Evolutionary conservation across 805 yeast genomes (phyloP).

Genomic region (Wickerhamomyces ciferrii): DNA sequence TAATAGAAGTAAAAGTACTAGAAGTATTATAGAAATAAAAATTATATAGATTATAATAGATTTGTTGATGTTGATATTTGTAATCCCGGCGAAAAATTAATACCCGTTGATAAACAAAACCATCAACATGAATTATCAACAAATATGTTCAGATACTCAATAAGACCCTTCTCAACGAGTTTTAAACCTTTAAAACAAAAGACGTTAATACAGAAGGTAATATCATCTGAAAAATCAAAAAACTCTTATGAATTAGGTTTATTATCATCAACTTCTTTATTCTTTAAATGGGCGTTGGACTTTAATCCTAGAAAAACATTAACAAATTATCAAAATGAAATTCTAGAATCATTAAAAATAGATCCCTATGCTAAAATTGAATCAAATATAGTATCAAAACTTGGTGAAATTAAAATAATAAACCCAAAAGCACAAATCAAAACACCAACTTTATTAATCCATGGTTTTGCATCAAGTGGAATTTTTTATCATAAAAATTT

Average conservation of each 20-base stretch:
- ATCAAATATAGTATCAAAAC: slow-evolving; percentile 8
- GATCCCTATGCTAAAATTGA: slow-evolving; percentile 6
- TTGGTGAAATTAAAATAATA: slow-evolving; percentile 20
- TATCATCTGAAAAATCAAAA: slow-evolving; percentile 8
- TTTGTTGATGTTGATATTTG: no score
- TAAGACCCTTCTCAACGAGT: neutral
- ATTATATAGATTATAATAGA: neutral
- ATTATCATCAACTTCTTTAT: slow-evolving; percentile 8
- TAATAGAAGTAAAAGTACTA: neutral
- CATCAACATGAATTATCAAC: no score
- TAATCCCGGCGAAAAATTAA: no score
- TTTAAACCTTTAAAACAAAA: neutral
- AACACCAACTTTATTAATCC: slow-evolving; percentile 54
- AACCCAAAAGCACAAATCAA: slow-evolving; percentile 14
- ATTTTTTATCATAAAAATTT: slow-evolving; percentile 77
- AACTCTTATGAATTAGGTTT: slow-evolving; percentile 10
- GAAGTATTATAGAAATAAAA: neutral
- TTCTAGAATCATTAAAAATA: slow-evolving; percentile 7
- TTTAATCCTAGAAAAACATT: slow-evolving; percentile 8
- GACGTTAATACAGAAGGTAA: slow-evolving; percentile 11
- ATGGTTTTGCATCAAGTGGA: slow-evolving; percentile 92
- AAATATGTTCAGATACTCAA: neutral
- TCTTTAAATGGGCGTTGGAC: slow-evolving; percentile 15
- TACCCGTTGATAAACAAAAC: neutral
- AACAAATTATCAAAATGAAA: slow-evolving; percentile 12